Conservation (phyloP, 1,284 basidiomycete species). For the Schizophyllum amplum region DNA sequence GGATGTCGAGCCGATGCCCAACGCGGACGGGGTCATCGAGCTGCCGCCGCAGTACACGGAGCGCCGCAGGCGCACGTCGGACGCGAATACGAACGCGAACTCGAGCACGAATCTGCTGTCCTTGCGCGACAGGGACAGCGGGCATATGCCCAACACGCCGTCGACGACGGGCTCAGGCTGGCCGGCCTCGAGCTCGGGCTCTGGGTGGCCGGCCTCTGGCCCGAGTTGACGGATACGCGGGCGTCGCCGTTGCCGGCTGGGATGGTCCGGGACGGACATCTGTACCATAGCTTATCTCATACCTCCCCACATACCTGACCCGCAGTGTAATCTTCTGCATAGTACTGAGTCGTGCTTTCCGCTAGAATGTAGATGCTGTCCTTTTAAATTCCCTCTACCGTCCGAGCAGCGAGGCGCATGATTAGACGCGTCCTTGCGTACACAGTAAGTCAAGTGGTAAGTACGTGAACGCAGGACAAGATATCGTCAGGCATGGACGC, state of each 20-base stretch:
- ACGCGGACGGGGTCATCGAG: slow-evolving; percentile 54
- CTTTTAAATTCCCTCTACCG: too few species aligned
- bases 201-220: too few species aligned
- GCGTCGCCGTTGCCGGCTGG: background rate
- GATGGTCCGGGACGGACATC: background rate
- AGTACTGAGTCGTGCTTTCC: background rate
- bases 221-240: background rate
- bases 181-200: too few species aligned
- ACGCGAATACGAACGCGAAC: background rate
- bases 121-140: background rate
- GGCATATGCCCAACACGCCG: background rate
- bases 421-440: too few species aligned
- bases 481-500: too few species aligned
- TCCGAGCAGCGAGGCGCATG: too few species aligned
- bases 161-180: background rate
- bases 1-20: slow-evolving; percentile 33
- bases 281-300: background rate
- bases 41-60: slow-evolving; percentile 69
- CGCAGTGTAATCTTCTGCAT: background rate
- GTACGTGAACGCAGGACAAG: too few species aligned
- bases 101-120: background rate
- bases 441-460: too few species aligned
- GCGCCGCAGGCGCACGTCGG: slow-evolving; percentile 14
- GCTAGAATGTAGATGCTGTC: background rate
- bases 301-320: background rate